Percentiles rank a stretch among this genome's conserved stretches.
Conservation (phyloP, 257 asterid genomes). For the Coffea eugenioides region DNA sequence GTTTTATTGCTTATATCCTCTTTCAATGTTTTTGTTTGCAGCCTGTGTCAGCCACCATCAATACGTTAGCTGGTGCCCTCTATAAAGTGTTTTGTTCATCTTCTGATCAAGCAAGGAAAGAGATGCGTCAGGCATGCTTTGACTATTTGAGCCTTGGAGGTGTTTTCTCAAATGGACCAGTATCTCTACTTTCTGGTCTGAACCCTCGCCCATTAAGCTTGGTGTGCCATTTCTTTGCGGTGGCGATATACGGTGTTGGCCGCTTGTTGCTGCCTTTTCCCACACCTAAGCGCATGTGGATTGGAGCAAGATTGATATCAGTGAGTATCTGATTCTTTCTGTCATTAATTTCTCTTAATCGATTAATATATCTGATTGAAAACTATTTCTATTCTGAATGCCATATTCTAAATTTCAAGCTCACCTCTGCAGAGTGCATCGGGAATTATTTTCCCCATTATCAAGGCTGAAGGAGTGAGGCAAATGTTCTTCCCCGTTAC, state of each 20-base stretch:
- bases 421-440: conserved; percentile 41
- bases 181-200: conserved; percentile 55
- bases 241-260: conserved; percentile 56
- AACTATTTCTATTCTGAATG: background rate
- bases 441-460: conserved; percentile 49
- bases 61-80: conserved; percentile 59
- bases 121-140: conserved; percentile 65
- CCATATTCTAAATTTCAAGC: background rate
- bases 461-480: conserved; percentile 59
- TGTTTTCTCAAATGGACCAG: conserved; percentile 51
- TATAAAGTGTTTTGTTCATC: conserved; percentile 60
- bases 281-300: conserved; percentile 49
- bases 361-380: background rate
- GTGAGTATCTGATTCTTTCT: conserved; percentile 22
- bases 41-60: conserved; percentile 65
- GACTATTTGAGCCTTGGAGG: conserved; percentile 63
- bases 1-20: background rate
- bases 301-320: conserved; percentile 43
- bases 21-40: conserved; percentile 24
- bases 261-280: conserved; percentile 63
- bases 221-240: conserved; percentile 60
- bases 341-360: background rate
- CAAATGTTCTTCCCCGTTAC: conserved; percentile 62
- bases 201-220: conserved; percentile 58
- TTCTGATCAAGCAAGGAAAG: conserved; percentile 58